Evolutionary conservation across 768 basidiomycete species (phyloP).

Genomic region (Russula ochroleuca): DNA sequence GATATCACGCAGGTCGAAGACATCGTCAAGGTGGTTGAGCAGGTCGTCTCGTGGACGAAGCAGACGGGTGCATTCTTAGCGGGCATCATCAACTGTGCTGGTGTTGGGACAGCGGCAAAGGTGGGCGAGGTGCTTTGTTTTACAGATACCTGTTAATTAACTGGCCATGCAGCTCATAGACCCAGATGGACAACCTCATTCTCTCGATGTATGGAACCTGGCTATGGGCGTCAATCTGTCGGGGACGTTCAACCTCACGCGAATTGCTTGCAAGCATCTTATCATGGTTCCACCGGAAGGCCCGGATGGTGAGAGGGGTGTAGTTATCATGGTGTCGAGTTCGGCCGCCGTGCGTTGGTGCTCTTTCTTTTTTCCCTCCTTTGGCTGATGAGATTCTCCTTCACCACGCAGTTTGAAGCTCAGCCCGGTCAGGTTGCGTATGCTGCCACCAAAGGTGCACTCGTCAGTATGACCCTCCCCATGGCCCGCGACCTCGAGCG

Average conservation of each 20-base stretch:
- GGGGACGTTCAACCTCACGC: conserved; percentile 56
- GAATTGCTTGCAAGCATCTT: conserved; percentile 49
- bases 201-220: conserved; percentile 49
- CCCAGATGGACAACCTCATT: conserved; percentile 43
- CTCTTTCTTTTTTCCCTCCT: neutral
- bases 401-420: conserved; percentile 44
- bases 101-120: conserved; percentile 41
- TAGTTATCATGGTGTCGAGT: conserved; percentile 55
- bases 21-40: conserved; percentile 30
- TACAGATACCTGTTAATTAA: neutral
- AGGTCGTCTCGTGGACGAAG: conserved; percentile 28
- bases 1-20: conserved; percentile 33
- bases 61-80: conserved; percentile 46
- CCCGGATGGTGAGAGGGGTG: conserved; percentile 51
- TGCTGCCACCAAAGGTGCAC: conserved; percentile 52
- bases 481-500: conserved; percentile 56
- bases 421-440: conserved; percentile 57
- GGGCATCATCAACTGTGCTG: conserved; percentile 57
- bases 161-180: conserved; percentile 43
- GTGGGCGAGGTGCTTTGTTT: conserved; percentile 17
- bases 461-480: conserved; percentile 55
- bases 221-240: conserved; percentile 52
- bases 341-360: conserved; percentile 40
- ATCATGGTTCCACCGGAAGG: conserved; percentile 44
- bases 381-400: neutral